A percentile compares a stretch with the other conserved stretches of the same genome.
phyloP scores from a whole-genome alignment of 345 rosid genomes.

The Melaleuca quinquenervia region DNA sequence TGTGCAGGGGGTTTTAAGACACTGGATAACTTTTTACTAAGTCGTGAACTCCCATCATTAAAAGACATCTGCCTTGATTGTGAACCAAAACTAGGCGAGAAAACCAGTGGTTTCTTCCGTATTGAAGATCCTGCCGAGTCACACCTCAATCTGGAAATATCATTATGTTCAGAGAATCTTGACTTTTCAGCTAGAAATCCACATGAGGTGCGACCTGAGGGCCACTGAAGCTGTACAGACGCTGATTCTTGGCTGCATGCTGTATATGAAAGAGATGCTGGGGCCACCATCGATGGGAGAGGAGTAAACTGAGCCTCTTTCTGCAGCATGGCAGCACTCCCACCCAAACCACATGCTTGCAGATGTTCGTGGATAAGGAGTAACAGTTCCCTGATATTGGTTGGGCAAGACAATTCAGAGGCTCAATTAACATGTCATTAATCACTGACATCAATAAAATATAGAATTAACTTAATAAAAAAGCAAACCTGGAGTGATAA shows the following conservation, averaged over 20 bases:
- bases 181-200: constrained; percentile 58
- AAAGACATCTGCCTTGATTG: constrained; percentile 37
- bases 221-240: constrained; percentile 68
- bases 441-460: neutral
- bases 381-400: constrained; percentile 65
- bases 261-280: constrained; percentile 55
- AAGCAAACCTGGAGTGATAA: constrained; percentile 58
- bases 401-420: neutral
- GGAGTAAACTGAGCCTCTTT: constrained; percentile 92
- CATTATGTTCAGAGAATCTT: constrained; percentile 26
- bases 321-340: constrained; percentile 54
- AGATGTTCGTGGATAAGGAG: constrained; percentile 96
- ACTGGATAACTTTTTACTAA: constrained; percentile 23
- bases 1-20: constrained; percentile 13
- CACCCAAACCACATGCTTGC: constrained; percentile 75
- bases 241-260: constrained; percentile 47
- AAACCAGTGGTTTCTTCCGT: constrained; percentile 68
- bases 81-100: constrained; percentile 56
- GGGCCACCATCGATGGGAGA: constrained; percentile 54
- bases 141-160: constrained; percentile 33
- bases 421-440: neutral
- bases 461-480: neutral
- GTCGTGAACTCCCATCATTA: constrained; percentile 35
- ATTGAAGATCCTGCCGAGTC: constrained; percentile 32
- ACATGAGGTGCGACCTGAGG: constrained; percentile 54